Base-by-base conservation (phyloP, 148 eudicot genomes). In the Oxyria digyna region DNA sequence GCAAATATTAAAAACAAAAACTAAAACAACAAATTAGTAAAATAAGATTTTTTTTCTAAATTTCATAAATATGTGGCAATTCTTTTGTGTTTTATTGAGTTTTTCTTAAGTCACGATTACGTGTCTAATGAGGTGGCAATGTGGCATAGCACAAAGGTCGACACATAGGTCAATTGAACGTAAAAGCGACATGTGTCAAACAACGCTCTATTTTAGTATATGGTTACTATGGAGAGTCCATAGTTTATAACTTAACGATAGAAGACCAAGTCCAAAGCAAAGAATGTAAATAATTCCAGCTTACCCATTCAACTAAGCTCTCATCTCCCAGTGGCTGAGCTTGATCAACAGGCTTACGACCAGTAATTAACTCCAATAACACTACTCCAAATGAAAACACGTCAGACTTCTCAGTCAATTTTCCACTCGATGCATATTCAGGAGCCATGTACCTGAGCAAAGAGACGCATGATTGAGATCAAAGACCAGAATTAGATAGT, bases 231-330 rank as follows among this genome's bases (percentile, higher is more conserved):
- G 49, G 6, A 45, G 49, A 45, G 7, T 3, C 49, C 20, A 45
- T 6, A 45, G 20, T 45, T 3, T 15, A 5, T 45, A 45, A 6
- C 5, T n/a, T n/a, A 46, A 46, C 6, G 3, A 46, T 46, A 46
- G 23, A 46, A 17, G 52, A n/a, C 21, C 23, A 46, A 23, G 62
- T 54, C 26, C 62, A 54, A 0, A 38, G 7, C 6, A 38, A 26
- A 24, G 32, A 15, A 54, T 54, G 59, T 9, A 50, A 20, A 41
- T 31, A 6, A 55, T 21, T 64, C 67, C 62, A 78, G 69, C 87
- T 83, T 76, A 94, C 98, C 98, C 98, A 94, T 86, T 90, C 98
- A 43, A 94, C 98, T 72, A 94, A 87, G 80, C 98, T 94, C 76
- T 94, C 97, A 68, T 90, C 97, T 32, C 97, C 98, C 33, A 90